Percentiles rank a stretch among this genome's conserved stretches.
Conservation (phyloP, 1,284 basidiomycete genomes). For the Phenoliferia sp. region DNA sequence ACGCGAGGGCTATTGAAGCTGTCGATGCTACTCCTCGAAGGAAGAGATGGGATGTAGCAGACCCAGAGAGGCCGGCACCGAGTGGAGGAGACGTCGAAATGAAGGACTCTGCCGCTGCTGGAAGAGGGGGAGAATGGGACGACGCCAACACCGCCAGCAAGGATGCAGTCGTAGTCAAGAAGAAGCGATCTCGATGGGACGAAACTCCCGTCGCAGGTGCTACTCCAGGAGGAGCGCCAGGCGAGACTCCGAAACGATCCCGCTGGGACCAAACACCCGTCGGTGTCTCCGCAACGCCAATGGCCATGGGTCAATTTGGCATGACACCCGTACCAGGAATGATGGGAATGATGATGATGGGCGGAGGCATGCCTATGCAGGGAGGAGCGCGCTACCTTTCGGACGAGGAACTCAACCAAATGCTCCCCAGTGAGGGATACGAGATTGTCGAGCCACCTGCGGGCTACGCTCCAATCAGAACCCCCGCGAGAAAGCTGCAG, state of each 20-base stretch:
- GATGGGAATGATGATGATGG: conserved; percentile 24
- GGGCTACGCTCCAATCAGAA: conserved; percentile 79
- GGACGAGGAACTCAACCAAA: conserved; percentile 89
- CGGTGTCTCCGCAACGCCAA: conserved; percentile 34
- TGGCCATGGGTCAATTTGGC: conserved; percentile 38
- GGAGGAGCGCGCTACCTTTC: conserved; percentile 90
- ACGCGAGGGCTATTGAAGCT: conserved; percentile 56
- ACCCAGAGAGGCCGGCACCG: conserved; percentile 50
- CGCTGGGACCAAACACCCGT: conserved; percentile 88
- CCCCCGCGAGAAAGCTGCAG: conserved; percentile 68
- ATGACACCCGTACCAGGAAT: conserved; percentile 34
- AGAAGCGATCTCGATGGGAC: conserved; percentile 90
- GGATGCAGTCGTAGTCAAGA: conserved; percentile 69
- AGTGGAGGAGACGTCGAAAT: conserved; percentile 49
- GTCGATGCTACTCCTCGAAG: conserved; percentile 66
- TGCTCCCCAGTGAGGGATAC: conserved; percentile 85
- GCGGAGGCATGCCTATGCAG: conserved; percentile 56
- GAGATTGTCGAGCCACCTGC: conserved; percentile 87
- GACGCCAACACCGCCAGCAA: conserved; percentile 59
- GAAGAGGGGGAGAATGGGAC: conserved; percentile 42
- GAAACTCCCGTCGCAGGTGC: conserved; percentile 66
- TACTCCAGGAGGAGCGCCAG: conserved; percentile 51
- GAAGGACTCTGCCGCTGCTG: conserved; percentile 20
- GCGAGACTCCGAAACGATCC: conserved; percentile 63
- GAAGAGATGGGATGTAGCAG: conserved; percentile 78